phyloP scores from a whole-genome alignment of 345 rosid species.

The Abelmoschus esculentus region DNA sequence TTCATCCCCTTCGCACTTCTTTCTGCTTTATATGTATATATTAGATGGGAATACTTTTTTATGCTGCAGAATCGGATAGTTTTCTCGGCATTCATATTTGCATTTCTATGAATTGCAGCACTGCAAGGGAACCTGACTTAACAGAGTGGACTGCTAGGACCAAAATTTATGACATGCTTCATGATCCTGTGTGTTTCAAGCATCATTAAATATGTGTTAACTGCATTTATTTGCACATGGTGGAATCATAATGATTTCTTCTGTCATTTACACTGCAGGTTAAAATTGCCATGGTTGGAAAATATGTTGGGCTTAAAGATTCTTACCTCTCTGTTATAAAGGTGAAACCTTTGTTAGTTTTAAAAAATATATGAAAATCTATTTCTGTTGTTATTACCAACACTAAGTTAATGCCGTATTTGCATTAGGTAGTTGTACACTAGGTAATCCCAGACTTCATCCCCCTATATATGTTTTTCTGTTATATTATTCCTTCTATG shows the following conservation, averaged over 20 bases:
- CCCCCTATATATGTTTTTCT: not conserved
- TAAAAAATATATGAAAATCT: not conserved
- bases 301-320: conserved; percentile 69
- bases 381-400: not conserved
- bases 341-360: conserved; percentile 28
- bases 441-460: not conserved
- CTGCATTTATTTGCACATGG: not conserved
- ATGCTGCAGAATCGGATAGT: conserved; percentile 9
- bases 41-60: not conserved
- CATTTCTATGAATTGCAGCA: conserved; percentile 37
- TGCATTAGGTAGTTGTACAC: not conserved
- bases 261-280: conserved; percentile 35
- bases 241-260: conserved; percentile 8
- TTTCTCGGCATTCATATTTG: conserved; percentile 4
- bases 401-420: not conserved
- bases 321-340: conserved; percentile 66
- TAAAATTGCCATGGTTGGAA: conserved; percentile 75
- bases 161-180: conserved; percentile 60
- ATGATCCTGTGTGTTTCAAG: conserved; percentile 51
- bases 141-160: conserved; percentile 76
- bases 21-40: not conserved
- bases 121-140: conserved; percentile 50
- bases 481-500: not conserved
- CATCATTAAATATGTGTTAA: not conserved
- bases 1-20: not conserved